Base-by-base conservation (phyloP, 139 green algal genomes). In the Pycnococcus provasolii region DNA sequence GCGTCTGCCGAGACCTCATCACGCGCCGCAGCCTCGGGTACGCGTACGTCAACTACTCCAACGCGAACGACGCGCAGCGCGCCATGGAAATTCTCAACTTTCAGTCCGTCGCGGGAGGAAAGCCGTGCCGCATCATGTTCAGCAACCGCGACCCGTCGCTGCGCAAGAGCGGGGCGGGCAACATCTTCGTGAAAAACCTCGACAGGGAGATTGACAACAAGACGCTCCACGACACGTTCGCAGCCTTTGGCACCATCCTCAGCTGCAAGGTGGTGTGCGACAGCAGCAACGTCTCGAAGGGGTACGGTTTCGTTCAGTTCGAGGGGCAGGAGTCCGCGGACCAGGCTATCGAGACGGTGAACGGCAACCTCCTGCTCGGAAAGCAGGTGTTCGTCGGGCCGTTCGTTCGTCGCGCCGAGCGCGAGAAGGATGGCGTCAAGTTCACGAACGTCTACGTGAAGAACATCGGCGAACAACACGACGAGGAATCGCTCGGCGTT, bases 151-250 rank as follows among this genome's bases (percentile, higher is more conserved):
- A 85, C 62, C 79, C 79, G 11, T 65, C 55, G 7, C 13, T 67
- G 26, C 45, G 78, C 9, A 78, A 78, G 26, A 80, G 67, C 41
- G 79, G 77, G 47, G 58, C 72, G 41, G 79, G 68, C 39, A 85
- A 85, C 63, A 85, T 85, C 54, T 85, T 85, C 74, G 79, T 85
- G 59, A 85, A 84, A 74, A 85, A 84, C 74, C 68, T 85, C 11
- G 79, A 85, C 73, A 79, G 80, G 70, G 47, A 41, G 15, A 84
- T 85, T 44, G 70, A 84, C 72, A 79, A 82, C 78, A 82, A 83
- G 69, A 79, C 78, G 26, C 75, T 85, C 42, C 51, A 81, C 42
- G 80, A 85, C 65, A 85, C 80, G 40, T 85, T 85, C 61, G 50
- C 62, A 13, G 54, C 67, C 51, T 85, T 85, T 45, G 80, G 80